These are phyloP conservation scores for Zizania palustris DNA, from an alignment of 202 grass and related monocot species.

Conservation along the genomic window DNA sequence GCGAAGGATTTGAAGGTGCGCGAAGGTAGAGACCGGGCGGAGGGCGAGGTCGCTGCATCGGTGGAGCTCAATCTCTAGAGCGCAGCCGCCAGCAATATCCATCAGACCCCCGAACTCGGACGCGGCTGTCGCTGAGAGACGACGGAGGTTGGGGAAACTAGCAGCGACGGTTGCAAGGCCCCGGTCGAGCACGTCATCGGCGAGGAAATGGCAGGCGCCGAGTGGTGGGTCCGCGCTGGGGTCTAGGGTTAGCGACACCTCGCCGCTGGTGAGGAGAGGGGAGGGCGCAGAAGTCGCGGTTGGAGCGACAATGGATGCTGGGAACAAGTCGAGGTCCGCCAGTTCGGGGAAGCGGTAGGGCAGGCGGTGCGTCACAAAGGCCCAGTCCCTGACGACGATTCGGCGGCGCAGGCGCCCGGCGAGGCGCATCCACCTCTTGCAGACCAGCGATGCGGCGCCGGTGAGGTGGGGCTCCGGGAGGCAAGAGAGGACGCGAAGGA, in stretches of 20 bases:
- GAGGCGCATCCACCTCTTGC: conserved; percentile 80
- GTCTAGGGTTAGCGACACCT: conserved; percentile 64
- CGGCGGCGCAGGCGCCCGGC: conserved; percentile 72
- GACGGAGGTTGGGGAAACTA: conserved; percentile 64
- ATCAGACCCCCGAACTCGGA: conserved; percentile 64
- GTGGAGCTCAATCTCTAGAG: conserved; percentile 87
- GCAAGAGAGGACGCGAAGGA: conserved; percentile 69
- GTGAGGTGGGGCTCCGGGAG: conserved; percentile 61
- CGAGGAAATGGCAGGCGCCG: conserved; percentile 58
- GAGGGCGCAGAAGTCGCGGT: conserved; percentile 23
- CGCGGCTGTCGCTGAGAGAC: conserved; percentile 58
- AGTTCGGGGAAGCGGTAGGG: conserved; percentile 71
- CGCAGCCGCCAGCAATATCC: conserved; percentile 63
- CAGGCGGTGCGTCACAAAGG: conserved; percentile 75
- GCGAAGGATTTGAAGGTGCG: conserved; percentile 85
- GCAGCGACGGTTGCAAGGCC: conserved; percentile 62
- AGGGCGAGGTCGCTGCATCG: conserved; percentile 75
- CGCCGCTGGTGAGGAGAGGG: conserved; percentile 61
- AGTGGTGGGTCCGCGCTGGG: conserved; percentile 52
- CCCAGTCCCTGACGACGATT: conserved; percentile 73
- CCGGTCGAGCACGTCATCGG: conserved; percentile 55
- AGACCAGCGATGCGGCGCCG: conserved; percentile 69
- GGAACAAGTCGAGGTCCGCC: conserved; percentile 78
- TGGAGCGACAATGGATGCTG: conserved; percentile 60
- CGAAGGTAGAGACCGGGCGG: conserved; percentile 77